Conservation (phyloP, 805 yeast species). For the Candida gorgasii region DNA sequence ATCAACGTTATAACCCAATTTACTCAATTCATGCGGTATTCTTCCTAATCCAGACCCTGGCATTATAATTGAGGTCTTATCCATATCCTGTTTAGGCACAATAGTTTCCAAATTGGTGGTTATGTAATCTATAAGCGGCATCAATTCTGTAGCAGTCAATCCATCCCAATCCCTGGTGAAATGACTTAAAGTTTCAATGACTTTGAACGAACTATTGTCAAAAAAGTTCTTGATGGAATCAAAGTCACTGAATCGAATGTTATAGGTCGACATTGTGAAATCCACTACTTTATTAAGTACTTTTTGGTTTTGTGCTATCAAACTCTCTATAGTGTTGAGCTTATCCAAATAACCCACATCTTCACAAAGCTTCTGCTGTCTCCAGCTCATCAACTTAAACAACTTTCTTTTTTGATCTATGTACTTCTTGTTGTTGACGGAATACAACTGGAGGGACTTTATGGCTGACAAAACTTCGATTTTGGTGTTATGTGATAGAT, state of each 20-base stretch:
- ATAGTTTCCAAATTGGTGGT: slow-evolving; percentile 37
- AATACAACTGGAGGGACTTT: slow-evolving; percentile 48
- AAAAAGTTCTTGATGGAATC: slow-evolving; percentile 16
- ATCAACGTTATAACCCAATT: slow-evolving; percentile 51
- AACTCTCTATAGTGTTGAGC: slow-evolving; percentile 48
- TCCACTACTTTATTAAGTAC: slow-evolving; percentile 49
- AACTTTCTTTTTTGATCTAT: slow-evolving; percentile 47
- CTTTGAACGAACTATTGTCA: slow-evolving; percentile 28
- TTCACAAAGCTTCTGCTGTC: slow-evolving; percentile 56
- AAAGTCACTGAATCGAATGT: slow-evolving; percentile 43
- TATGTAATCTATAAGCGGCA: slow-evolving; percentile 57
- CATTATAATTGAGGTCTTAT: slow-evolving; percentile 55
- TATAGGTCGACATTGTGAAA: slow-evolving; percentile 43
- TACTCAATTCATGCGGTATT: slow-evolving; percentile 63
- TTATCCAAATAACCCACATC: slow-evolving; percentile 56
- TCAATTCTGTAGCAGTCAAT: slow-evolving; percentile 24
- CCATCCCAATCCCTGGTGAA: slow-evolving; percentile 78
- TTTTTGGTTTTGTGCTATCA: slow-evolving; percentile 48
- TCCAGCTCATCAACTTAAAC: slow-evolving; percentile 49
- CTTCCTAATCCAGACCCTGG: slow-evolving; percentile 92
- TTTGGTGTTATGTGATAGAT: slow-evolving; percentile 22
- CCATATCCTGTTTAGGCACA: slow-evolving; percentile 28
- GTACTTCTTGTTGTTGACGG: slow-evolving; percentile 37
- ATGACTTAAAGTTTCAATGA: slow-evolving; percentile 73
- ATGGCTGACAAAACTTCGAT: slow-evolving; percentile 43